These are phyloP conservation scores for Kluyveromyces lactis DNA, from an alignment of 805 yeast genomes.

Conservation along the genomic window DNA sequence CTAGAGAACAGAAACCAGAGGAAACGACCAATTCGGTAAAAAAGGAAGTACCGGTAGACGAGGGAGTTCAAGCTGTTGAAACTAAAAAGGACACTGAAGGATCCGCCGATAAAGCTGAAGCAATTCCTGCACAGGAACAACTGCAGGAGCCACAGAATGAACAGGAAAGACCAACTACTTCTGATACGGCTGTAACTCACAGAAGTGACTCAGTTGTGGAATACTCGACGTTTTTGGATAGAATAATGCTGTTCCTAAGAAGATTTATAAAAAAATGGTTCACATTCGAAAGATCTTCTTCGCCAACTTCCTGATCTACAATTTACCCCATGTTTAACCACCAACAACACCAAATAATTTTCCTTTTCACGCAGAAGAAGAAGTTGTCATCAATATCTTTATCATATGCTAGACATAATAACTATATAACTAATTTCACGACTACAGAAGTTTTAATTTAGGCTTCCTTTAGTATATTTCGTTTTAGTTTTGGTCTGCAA, in stretches of 20 bases:
- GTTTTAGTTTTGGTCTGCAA: no score
- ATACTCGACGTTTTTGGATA: slow-evolving; percentile 13
- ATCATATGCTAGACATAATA: neutral
- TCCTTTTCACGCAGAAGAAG: no score
- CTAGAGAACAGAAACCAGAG: no score
- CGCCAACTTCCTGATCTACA: neutral
- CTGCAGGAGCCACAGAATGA: slow-evolving; percentile 1
- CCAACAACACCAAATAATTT: no score
- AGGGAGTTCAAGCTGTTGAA: neutral
- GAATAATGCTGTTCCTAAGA: slow-evolving; percentile 15
- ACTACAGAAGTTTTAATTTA: neutral
- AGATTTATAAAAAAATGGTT: slow-evolving; percentile 16
- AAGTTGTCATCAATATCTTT: no score
- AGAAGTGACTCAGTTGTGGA: slow-evolving; percentile 11
- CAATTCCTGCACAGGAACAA: neutral
- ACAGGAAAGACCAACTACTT: slow-evolving; percentile 6
- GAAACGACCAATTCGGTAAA: no score
- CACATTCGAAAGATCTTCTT: neutral
- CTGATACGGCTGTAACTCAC: slow-evolving; percentile 9
- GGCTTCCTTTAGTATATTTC: neutral
- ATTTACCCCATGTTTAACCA: no score
- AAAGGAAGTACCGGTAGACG: slow-evolving; percentile 5
- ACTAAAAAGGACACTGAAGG: neutral
- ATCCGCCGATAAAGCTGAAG: neutral
- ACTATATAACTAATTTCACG: neutral